Conservation (phyloP, 78 protist species). For the Guillardia theta region DNA sequence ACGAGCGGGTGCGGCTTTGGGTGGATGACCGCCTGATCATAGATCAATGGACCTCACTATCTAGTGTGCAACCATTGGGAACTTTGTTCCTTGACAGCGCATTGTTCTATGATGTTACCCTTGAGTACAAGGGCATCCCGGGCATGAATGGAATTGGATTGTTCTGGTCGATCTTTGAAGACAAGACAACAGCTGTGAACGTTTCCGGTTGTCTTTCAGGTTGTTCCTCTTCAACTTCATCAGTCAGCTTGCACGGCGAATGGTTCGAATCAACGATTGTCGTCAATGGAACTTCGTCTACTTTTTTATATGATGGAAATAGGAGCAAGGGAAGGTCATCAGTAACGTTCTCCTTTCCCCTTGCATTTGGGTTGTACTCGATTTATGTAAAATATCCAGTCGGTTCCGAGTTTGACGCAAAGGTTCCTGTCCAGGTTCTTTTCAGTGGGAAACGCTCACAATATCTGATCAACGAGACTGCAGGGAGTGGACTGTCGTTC, state of each 20-base stretch:
- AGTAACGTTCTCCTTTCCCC: too few relatives aligned
- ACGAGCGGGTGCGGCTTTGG: constrained; percentile 5
- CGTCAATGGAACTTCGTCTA: too few relatives aligned
- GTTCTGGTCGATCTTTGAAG: not conserved
- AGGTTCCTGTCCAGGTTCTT: too few relatives aligned
- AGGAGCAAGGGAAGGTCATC: too few relatives aligned
- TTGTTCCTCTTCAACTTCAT: not conserved
- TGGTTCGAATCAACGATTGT: too few relatives aligned
- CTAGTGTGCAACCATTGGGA: not conserved
- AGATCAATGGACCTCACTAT: not conserved
- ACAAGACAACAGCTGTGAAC: not conserved
- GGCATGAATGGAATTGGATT: not conserved
- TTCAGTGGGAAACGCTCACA: too few relatives aligned
- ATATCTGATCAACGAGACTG: too few relatives aligned
- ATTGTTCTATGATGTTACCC: not conserved
- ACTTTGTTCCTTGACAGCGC: not conserved
- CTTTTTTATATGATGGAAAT: too few relatives aligned
- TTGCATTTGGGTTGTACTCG: too few relatives aligned
- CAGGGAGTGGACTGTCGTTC: too few relatives aligned
- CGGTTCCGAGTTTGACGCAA: too few relatives aligned
- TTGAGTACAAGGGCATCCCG: not conserved
- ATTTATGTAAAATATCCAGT: too few relatives aligned
- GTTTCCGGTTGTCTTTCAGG: not conserved
- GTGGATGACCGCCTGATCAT: not conserved
- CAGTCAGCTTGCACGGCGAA: not conserved